Conservation (phyloP, 2,329 filamentous ascomycete genomes). For the Beauveria varroae region DNA sequence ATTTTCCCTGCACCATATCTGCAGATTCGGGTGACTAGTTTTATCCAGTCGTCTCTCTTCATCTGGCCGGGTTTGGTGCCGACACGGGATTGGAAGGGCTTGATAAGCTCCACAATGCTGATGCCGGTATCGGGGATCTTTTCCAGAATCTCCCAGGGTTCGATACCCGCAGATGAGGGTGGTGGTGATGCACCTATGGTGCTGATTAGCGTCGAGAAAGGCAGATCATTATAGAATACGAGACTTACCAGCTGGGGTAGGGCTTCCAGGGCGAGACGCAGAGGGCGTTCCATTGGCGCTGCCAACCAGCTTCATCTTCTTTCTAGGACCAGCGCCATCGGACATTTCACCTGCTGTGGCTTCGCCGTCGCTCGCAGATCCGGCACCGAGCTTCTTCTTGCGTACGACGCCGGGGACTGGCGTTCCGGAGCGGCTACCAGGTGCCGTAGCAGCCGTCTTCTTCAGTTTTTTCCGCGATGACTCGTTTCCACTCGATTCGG, state of each 20-base stretch:
- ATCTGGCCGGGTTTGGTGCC: constrained; percentile 44
- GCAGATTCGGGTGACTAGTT: constrained; percentile 48
- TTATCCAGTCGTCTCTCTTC: constrained; percentile 48
- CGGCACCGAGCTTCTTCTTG: constrained; percentile 39
- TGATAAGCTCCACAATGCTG: constrained; percentile 45
- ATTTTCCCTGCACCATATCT: constrained; percentile 49
- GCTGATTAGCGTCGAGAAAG: background rate
- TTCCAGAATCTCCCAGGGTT: constrained; percentile 46
- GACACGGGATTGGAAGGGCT: constrained; percentile 45
- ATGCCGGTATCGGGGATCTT: constrained; percentile 49
- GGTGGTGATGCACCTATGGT: constrained; percentile 25
- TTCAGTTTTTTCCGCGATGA: constrained; percentile 73
- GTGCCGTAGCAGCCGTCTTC: constrained; percentile 46
- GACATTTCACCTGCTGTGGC: constrained; percentile 62
- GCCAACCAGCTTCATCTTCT: constrained; percentile 48
- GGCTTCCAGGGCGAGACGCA: constrained; percentile 56
- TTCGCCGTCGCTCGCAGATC: constrained; percentile 65
- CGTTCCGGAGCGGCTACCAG: constrained; percentile 48
- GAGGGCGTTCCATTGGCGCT: constrained; percentile 44
- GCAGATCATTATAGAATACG: background rate
- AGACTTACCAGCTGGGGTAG: constrained; percentile 32
- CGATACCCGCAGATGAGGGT: constrained; percentile 31
- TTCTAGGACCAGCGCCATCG: constrained; percentile 42
- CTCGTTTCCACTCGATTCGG: constrained; percentile 88
- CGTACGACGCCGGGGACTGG: constrained; percentile 39